Conservation (phyloP, 768 basidiomycete species). For the Boletus sp. region DNA sequence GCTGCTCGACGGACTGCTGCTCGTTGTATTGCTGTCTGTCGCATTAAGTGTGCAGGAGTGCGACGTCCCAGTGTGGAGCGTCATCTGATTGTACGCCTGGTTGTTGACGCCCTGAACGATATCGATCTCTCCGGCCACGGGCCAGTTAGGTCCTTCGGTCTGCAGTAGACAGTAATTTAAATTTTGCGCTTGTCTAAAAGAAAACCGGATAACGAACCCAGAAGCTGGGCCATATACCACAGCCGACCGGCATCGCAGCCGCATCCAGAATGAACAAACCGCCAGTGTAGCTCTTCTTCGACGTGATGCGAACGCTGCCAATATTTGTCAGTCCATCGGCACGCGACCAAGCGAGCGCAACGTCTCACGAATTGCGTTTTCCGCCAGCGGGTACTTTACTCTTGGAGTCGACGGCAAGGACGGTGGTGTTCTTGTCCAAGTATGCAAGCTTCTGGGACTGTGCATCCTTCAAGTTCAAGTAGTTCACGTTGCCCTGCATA, state of each 20-base stretch:
- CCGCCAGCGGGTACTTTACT: conserved; percentile 46
- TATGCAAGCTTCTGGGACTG: conserved; percentile 52
- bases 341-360: neutral
- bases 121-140: conserved; percentile 61
- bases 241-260: conserved; percentile 66
- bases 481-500: conserved; percentile 68
- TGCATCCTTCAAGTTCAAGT: conserved; percentile 47
- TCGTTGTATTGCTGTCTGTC: neutral
- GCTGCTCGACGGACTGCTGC: neutral
- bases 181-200: too few relatives aligned
- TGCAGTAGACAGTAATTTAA: conserved; percentile 8
- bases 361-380: conserved; percentile 49
- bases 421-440: conserved; percentile 52
- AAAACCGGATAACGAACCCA: conserved; percentile 35
- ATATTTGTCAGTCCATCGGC: neutral
- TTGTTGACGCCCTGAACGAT: conserved; percentile 71
- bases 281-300: conserved; percentile 53
- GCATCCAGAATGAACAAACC: conserved; percentile 78
- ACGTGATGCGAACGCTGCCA: conserved; percentile 62
- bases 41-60: conserved; percentile 29
- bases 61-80: conserved; percentile 55
- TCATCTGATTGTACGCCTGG: conserved; percentile 56
- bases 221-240: conserved; percentile 60
- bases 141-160: conserved; percentile 55
- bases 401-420: conserved; percentile 63